Evolutionary conservation across 73 alveolate genomes (phyloP).

Genomic region (Tetrahymena thermophila): DNA sequence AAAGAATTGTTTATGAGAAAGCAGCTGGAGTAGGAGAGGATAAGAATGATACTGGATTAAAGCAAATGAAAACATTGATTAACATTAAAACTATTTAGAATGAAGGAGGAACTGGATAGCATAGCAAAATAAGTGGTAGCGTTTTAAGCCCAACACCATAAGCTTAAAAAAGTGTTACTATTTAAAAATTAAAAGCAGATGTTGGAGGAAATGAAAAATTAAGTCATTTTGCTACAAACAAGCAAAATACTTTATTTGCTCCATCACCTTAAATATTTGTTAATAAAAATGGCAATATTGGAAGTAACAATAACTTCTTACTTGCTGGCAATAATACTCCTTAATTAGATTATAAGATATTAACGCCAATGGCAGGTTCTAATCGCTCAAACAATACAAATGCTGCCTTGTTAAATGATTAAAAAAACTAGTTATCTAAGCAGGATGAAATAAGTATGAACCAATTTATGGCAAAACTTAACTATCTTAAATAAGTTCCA

Average conservation of each 20-base stretch:
- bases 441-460: not conserved
- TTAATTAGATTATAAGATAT: not conserved
- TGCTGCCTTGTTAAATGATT: not conserved
- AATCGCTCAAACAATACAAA: not conserved
- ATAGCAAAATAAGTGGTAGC: not conserved
- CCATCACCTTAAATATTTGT: not conserved
- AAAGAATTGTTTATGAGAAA: not conserved
- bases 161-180: not conserved
- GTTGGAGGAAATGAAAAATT: not conserved
- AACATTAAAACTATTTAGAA: not conserved
- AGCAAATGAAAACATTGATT: not conserved
- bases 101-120: not conserved
- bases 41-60: not conserved
- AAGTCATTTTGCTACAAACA: not conserved
- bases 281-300: not conserved
- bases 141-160: not conserved
- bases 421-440: not conserved
- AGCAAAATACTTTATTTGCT: not conserved
- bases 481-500: not conserved
- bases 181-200: not conserved
- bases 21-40: not conserved
- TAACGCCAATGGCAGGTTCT: not conserved
- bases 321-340: not conserved
- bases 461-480: not conserved
- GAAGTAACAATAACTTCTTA: not conserved